Evolutionary conservation across 2,329 filamentous ascomycete species (phyloP), one percentile per base, ranked within the genome.

Genomic region (Hypoxylon sp.): DNA sequence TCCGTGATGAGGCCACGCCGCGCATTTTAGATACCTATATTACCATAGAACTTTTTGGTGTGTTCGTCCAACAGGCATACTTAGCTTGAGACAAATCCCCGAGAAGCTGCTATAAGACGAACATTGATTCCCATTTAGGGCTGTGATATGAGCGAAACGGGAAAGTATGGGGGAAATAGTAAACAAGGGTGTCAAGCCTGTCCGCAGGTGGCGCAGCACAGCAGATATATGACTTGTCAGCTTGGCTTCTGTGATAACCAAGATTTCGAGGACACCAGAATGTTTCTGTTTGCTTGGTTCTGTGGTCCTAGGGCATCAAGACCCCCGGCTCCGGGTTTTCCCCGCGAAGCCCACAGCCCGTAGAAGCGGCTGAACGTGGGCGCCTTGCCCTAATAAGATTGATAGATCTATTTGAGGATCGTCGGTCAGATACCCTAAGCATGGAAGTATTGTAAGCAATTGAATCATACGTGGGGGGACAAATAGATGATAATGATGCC

Each of bases 281-380:
- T 29, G 10, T 13, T 51, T 65, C 54, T 67, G 70, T 72, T 72
- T 72, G 67, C 57, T 70, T 56, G 59, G 53, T n/a, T 29, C 59
- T 65, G 24, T 44, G 65, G 63, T 65, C 56, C 47, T 64, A 22
- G 42, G 46, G 59, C 52, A 37, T 44, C 60, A 46, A 37, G 47
- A 72, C 51, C 70, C 70, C 65, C 51, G 48, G 64, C 56, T 67
- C 63, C 70, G 64, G 64, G 70, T 59, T 62, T 70, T 70, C 70
- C 70, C 70, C 70, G 70, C 68, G 70, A 68, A 67, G 70, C 57
- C 46, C 39, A n/a, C 51, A 73, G 68, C 70, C 70, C 67, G 52
- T 66, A 65, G 17, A 54, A 72, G 71, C 69, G 70, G 71, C 71
- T 73, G 63, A 71, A 71, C 31, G 47, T 63, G 47, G 24, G 46